A percentile compares a stretch with the other conserved stretches of the same genome.
Conservation (phyloP, 192 early-diverging fungal genomes). For the Coemansia sp. region DNA sequence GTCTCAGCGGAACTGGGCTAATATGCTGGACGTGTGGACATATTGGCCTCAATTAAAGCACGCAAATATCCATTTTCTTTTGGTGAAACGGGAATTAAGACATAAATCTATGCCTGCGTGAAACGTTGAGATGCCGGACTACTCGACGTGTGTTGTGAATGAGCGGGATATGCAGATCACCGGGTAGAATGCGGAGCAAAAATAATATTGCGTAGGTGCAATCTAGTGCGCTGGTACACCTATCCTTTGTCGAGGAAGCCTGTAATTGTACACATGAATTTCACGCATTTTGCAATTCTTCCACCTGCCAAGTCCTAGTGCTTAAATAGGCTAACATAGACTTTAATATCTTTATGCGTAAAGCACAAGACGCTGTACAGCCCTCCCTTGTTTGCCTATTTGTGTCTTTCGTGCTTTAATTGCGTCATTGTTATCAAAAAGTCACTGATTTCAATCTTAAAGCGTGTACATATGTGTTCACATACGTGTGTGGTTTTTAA, state of each 20-base stretch:
- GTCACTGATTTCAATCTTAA: not conserved
- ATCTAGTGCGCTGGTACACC: not conserved
- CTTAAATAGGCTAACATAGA: not conserved
- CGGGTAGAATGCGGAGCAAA: not conserved
- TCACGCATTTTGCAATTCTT: not conserved
- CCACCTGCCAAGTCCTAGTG: not conserved
- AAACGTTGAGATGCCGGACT: not conserved
- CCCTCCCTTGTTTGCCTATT: not conserved
- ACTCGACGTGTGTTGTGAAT: not conserved
- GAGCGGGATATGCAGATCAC: not conserved
- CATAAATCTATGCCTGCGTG: not conserved
- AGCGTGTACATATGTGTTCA: not conserved
- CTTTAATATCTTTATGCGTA: not conserved
- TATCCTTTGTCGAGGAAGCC: not conserved
- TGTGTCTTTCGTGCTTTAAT: not conserved
- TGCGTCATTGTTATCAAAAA: not conserved
- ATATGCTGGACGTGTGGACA: too few species aligned
- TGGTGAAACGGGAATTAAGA: not conserved
- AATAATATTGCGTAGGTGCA: not conserved
- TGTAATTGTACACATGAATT: not conserved
- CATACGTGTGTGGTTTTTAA: too few species aligned
- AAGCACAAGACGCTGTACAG: not conserved
- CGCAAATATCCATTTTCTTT: constrained; percentile 1
- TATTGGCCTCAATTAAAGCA: constrained; percentile 6
- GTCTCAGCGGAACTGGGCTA: not conserved